Conservation (phyloP, 305 asterid species). For the Fraxinus paxiana region DNA sequence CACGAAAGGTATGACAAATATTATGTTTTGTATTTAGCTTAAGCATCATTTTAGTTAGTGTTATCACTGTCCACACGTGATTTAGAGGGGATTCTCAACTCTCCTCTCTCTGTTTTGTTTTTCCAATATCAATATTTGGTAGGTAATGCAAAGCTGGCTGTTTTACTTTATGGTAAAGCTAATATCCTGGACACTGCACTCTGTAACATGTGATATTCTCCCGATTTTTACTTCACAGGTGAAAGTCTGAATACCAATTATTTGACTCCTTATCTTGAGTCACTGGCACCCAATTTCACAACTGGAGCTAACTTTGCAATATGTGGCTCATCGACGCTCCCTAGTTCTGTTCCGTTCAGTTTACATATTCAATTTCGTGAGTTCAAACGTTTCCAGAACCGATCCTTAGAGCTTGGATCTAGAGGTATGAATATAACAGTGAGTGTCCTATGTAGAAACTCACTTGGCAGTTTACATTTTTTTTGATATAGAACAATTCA, state of each 20-base stretch:
- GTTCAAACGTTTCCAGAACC: conserved; percentile 40
- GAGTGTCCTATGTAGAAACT: neutral
- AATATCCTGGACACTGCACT: neutral
- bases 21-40: neutral
- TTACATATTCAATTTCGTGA: conserved; percentile 37
- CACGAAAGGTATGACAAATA: neutral
- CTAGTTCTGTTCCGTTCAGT: conserved; percentile 31
- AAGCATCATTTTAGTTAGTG: neutral
- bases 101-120: neutral
- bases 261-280: conserved; percentile 49
- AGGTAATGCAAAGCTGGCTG: conserved; percentile 2
- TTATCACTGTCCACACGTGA: conserved; percentile 14
- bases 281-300: conserved; percentile 34
- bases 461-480: no score
- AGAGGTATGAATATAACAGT: conserved; percentile 24
- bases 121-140: neutral
- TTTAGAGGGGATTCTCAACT: neutral
- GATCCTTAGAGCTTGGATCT: conserved; percentile 25
- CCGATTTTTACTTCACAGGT: conserved; percentile 28
- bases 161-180: neutral
- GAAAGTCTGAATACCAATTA: conserved; percentile 36
- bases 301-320: conserved; percentile 53
- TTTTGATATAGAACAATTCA: neutral
- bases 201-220: neutral
- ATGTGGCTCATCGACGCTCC: conserved; percentile 36